phyloP scores from a whole-genome alignment of 495 filamentous ascomycete genomes.

The Neurospora sp. region DNA sequence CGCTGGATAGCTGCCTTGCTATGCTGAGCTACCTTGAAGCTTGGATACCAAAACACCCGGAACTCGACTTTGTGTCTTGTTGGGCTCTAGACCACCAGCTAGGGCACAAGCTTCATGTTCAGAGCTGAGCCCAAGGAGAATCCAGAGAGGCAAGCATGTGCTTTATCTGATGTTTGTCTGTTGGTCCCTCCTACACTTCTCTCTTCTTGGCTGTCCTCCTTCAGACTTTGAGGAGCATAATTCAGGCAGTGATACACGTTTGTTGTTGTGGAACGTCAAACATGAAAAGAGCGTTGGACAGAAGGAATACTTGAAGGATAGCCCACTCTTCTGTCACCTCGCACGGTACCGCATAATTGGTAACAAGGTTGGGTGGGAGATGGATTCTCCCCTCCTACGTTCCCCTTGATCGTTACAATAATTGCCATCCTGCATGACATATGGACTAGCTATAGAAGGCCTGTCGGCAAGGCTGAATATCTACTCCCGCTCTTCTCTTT shows the following conservation, averaged over 20 bases:
- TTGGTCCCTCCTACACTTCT: not conserved
- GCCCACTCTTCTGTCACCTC: not conserved
- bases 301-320: not conserved
- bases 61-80: not conserved
- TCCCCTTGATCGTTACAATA: not conserved
- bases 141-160: not conserved
- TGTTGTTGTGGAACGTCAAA: not conserved
- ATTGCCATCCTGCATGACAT: not conserved
- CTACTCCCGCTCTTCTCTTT: not conserved
- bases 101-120: not conserved
- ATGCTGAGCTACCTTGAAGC: not conserved
- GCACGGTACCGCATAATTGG: not conserved
- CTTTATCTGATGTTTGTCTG: not conserved
- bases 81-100: not conserved
- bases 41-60: not conserved
- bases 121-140: not conserved
- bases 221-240: not conserved
- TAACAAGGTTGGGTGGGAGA: not conserved
- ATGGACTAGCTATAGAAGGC: not conserved
- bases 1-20: not conserved
- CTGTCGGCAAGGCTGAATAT: not conserved
- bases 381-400: not conserved
- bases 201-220: not conserved
- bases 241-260: not conserved
- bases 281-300: not conserved